These are phyloP conservation scores for Boletus nobilissimus DNA, from an alignment of 1,284 basidiomycete genomes.

Conservation along the genomic window DNA sequence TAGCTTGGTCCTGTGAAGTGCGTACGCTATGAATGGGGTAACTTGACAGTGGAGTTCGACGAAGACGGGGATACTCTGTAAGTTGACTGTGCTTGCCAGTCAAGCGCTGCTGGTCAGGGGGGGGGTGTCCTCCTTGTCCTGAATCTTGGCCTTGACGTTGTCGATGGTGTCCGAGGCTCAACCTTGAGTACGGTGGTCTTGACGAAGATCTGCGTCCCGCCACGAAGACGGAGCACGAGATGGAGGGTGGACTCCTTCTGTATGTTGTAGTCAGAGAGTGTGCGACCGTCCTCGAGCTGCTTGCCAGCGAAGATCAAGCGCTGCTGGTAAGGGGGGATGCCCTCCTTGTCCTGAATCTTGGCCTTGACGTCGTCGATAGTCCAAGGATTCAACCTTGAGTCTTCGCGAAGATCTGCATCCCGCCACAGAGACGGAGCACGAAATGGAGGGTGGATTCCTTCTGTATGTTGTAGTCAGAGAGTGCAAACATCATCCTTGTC, in stretches of 20 bases:
- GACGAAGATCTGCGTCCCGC: slow-evolving; percentile 91
- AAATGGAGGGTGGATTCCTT: too few relatives aligned
- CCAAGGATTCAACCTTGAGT: too few relatives aligned
- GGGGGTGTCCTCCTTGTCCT: slow-evolving; percentile 88
- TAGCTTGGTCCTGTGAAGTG: slow-evolving; percentile 88
- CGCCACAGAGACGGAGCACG: too few relatives aligned
- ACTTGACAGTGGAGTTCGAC: slow-evolving; percentile 64
- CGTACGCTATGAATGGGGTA: slow-evolving; percentile 91
- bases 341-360: slow-evolving; percentile 87
- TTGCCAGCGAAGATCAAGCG: slow-evolving; percentile 91
- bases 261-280: slow-evolving; percentile 86
- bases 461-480: too few relatives aligned
- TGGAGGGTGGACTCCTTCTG: slow-evolving; percentile 86
- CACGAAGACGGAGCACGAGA: slow-evolving; percentile 86
- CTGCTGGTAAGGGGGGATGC: slow-evolving; percentile 86
- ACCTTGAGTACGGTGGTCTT: too few relatives aligned
- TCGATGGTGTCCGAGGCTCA: slow-evolving; percentile 95
- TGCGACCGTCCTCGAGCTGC: slow-evolving; percentile 85
- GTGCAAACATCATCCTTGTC: too few relatives aligned
- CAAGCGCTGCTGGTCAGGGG: too few relatives aligned
- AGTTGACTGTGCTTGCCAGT: too few relatives aligned
- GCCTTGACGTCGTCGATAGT: slow-evolving; percentile 90
- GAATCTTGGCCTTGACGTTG: slow-evolving; percentile 87
- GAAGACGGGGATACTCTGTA: too few relatives aligned
- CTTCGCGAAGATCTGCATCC: too few relatives aligned